These are phyloP conservation scores for Lepidium africanum DNA, from an alignment of 345 rosid genomes.

Conservation along the genomic window DNA sequence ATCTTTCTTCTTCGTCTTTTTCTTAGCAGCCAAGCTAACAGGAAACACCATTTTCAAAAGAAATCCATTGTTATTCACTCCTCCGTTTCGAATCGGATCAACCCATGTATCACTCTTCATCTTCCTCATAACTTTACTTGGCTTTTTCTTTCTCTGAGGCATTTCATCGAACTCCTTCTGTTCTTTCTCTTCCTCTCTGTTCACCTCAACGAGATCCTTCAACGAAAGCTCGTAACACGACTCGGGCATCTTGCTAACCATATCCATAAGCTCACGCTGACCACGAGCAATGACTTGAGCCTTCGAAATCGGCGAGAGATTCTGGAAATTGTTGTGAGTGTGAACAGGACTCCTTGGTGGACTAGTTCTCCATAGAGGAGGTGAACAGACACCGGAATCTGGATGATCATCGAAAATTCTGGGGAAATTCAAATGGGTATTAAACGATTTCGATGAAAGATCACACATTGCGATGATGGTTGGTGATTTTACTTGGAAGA, in stretches of 20 bases:
- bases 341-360: slow-evolving; percentile 44
- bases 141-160: slow-evolving; percentile 6
- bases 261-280: slow-evolving; percentile 87
- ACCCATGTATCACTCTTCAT: slow-evolving; percentile 25
- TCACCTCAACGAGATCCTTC: slow-evolving; percentile 68
- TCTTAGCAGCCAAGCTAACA: slow-evolving; percentile 41
- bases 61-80: slow-evolving; percentile 50
- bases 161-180: slow-evolving; percentile 5
- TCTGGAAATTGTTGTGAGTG: slow-evolving; percentile 26
- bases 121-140: slow-evolving; percentile 14
- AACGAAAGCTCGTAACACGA: slow-evolving; percentile 80
- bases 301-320: slow-evolving; percentile 53
- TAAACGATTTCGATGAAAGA: slow-evolving; percentile 10
- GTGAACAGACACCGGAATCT: slow-evolving; percentile 53
- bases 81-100: slow-evolving; percentile 35
- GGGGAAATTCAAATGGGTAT: slow-evolving; percentile 25
- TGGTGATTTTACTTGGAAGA: not conserved
- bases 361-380: slow-evolving; percentile 66
- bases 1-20: slow-evolving; percentile 33
- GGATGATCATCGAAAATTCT: slow-evolving; percentile 26
- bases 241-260: slow-evolving; percentile 87
- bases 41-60: slow-evolving; percentile 72
- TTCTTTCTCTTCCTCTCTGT: slow-evolving; percentile 26
- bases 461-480: slow-evolving; percentile 26
- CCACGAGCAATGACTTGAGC: slow-evolving; percentile 77